Conservation (phyloP, 2,329 filamentous ascomycete species). For the Bipolaris bicolor region DNA sequence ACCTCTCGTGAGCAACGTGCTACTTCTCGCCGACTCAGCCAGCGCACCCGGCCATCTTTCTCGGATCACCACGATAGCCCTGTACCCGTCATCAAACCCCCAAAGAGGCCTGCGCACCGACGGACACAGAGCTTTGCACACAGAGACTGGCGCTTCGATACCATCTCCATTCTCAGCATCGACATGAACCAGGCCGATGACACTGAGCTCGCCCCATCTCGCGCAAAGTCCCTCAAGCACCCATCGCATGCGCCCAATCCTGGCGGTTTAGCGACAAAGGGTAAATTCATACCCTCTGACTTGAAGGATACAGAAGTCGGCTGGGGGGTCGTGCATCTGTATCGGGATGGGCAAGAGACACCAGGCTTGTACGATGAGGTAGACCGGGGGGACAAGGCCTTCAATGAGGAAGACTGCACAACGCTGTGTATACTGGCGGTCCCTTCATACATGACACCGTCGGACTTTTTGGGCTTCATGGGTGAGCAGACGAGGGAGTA, state of each 20-base stretch:
- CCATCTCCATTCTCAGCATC: slow-evolving; percentile 79
- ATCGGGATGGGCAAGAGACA: slow-evolving; percentile 81
- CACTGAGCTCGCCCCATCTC: slow-evolving; percentile 40
- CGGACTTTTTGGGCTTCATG: slow-evolving; percentile 89
- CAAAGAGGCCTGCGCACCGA: slow-evolving; percentile 34
- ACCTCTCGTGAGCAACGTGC: slow-evolving; percentile 27
- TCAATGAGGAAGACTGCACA: slow-evolving; percentile 72
- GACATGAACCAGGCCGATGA: slow-evolving; percentile 64
- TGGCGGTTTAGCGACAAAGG: slow-evolving; percentile 78
- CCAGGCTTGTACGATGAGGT: slow-evolving; percentile 63
- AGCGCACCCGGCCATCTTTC: slow-evolving; percentile 43
- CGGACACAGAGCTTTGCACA: slow-evolving; percentile 41
- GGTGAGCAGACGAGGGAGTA: slow-evolving; percentile 84
- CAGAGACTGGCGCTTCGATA: slow-evolving; percentile 80
- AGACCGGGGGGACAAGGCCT: slow-evolving; percentile 38
- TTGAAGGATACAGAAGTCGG: slow-evolving; percentile 77
- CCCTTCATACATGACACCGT: slow-evolving; percentile 88
- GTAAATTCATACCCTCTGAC: slow-evolving; percentile 74
- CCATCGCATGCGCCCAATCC: slow-evolving; percentile 53
- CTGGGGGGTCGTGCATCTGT: slow-evolving; percentile 94
- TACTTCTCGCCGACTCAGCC: slow-evolving; percentile 36
- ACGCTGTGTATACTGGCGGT: slow-evolving; percentile 94
- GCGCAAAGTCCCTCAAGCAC: slow-evolving; percentile 43
- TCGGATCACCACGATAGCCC: slow-evolving; percentile 48
- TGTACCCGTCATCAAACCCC: slow-evolving; percentile 45